Conservation (phyloP, 306 rosid species). For the Psophocarpus tetragonolobus region DNA sequence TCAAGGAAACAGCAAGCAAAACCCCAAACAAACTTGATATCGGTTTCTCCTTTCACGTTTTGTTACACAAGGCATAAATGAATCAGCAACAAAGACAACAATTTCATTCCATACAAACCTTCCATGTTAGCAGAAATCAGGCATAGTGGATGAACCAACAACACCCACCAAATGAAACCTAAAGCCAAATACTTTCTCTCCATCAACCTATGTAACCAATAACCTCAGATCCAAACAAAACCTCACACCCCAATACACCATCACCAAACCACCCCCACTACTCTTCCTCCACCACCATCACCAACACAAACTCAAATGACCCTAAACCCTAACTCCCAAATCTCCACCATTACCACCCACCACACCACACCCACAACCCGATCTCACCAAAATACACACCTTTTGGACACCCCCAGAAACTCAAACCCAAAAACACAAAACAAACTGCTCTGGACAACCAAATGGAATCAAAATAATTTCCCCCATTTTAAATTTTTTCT, state of each 20-base stretch:
- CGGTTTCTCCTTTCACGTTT: background rate
- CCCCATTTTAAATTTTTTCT: background rate
- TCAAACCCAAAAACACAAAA: slow-evolving; percentile 17
- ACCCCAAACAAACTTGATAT: background rate
- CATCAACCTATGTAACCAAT: slow-evolving; percentile 61
- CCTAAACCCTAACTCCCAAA: slow-evolving; percentile 51
- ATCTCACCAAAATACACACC: slow-evolving; percentile 50
- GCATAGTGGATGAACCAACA: slow-evolving; percentile 68
- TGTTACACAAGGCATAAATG: background rate
- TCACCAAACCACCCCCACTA: slow-evolving; percentile 39
- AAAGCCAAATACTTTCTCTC: slow-evolving; percentile 58
- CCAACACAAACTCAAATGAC: slow-evolving; percentile 15
- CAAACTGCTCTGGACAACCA: slow-evolving; percentile 17
- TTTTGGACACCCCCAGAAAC: slow-evolving; percentile 28
- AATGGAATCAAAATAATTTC: slow-evolving; percentile 42
- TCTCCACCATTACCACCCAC: slow-evolving; percentile 54
- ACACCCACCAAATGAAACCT: slow-evolving; percentile 52
- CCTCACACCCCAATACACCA: slow-evolving; percentile 50
- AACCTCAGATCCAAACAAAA: slow-evolving; percentile 85
- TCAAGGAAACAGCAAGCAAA: slow-evolving; percentile 11
- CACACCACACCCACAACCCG: slow-evolving; percentile 51
- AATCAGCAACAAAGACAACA: slow-evolving; percentile 19
- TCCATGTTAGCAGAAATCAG: slow-evolving; percentile 92
- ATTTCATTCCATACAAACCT: slow-evolving; percentile 53
- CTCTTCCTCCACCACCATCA: slow-evolving; percentile 26